A percentile compares a stretch with the other conserved stretches of the same genome.
Evolutionary conservation across 2,329 filamentous ascomycete genomes (phyloP).

Genomic region (Diaporthe sp.): DNA sequence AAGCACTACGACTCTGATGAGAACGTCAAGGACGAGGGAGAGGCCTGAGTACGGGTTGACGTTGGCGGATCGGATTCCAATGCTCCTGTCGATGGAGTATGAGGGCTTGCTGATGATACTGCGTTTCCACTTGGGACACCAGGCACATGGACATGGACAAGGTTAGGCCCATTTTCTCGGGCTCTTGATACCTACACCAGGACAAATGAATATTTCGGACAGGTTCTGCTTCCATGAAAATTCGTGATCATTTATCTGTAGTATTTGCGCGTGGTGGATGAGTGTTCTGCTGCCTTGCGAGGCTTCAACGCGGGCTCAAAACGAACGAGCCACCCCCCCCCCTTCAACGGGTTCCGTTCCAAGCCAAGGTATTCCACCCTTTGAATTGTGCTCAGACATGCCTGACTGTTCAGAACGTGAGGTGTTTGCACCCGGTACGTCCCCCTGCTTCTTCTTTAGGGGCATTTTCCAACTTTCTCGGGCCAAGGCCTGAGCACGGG

Average conservation of each 20-base stretch:
- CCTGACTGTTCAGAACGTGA: not conserved
- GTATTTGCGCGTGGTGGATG: not conserved
- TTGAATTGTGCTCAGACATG: no score
- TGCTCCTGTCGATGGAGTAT: not conserved
- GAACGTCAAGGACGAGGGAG: not conserved
- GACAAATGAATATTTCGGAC: not conserved
- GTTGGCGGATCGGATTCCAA: not conserved
- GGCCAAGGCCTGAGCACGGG: not conserved
- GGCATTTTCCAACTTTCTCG: no score
- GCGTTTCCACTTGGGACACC: not conserved
- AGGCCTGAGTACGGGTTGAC: not conserved
- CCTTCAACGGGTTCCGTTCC: no score
- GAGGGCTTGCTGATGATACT: not conserved
- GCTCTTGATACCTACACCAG: not conserved
- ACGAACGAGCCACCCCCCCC: no score
- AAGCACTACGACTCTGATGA: slow-evolving; percentile 1
- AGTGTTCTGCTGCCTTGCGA: not conserved
- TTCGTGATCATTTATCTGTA: not conserved
- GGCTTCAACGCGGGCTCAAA: not conserved
- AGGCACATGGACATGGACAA: not conserved
- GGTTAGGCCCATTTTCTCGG: not conserved
- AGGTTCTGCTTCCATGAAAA: not conserved
- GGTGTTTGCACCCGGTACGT: not conserved
- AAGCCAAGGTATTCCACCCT: not conserved
- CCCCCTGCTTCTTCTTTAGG: not conserved